Base-by-base conservation (phyloP, 2,329 filamentous ascomycete species). In the Canariomyces notabilis region DNA sequence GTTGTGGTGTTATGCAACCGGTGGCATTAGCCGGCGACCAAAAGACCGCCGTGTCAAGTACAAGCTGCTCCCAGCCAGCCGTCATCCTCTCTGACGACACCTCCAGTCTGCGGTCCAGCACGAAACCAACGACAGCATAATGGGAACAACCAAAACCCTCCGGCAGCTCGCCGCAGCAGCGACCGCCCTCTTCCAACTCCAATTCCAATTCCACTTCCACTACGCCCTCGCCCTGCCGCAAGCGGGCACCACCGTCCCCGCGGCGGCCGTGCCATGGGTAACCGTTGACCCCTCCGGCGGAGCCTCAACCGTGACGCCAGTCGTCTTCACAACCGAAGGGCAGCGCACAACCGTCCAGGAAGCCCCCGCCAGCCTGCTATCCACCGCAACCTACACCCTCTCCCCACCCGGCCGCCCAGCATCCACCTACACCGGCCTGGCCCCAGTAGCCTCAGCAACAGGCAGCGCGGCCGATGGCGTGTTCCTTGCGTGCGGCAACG, bases 371-470 rank as follows among this genome's bases (percentile, higher is more conserved):
- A 46, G 48, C 20, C 55, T 67, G 6, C 58, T 59, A 12, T 52
- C 56, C 9, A 61, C 59, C 1, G 49, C 51, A 2, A 58, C 63
- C 3, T 65, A 60, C 46, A 61, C 60, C 18, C 34, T 67, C 41
- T 57, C 57, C 14, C 55, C 60, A 16, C 37, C 36, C 33, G 56
- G 57, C 16, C 38, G 37, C 3, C 40, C 56, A n/a, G n/a, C n/a
- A 5, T 57, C 56, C 8, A 65, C 63, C 6, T 61, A 54, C 42
- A 65, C 63, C 11, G 62, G 61, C 18, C 46, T 56, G n/a, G 52
- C 62, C 2, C 63, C 62, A 4, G 60, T 62, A 3, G 63, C 62
- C 1, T 59, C 58, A 2, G 64, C 64, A 4, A 57, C 58, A 0
- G 57, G 55, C 3, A 49, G 49, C 14, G 35, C 16, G 19, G 26